Base-by-base conservation (phyloP, 768 basidiomycete genomes). In the Strobilomyces dryophilus region DNA sequence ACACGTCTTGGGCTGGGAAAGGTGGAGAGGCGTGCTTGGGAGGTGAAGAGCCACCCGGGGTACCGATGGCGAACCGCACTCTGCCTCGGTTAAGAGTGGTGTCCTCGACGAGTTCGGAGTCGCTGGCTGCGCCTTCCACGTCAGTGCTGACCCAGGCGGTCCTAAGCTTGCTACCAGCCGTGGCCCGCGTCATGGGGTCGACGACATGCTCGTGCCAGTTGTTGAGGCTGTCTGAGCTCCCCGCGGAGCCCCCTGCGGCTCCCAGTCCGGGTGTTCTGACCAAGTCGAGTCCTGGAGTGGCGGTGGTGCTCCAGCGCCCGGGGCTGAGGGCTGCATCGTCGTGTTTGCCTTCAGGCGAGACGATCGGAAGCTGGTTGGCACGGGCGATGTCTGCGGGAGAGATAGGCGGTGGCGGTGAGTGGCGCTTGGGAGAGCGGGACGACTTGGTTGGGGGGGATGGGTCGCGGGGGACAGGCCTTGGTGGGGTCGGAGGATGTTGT, bases 251-350 rank as follows among this genome's bases (percentile, higher is more conserved):
- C 9, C 45, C 51, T 3, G n/a, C 55, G 31, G 58, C 48, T 0
- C 44, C 73, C 56, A 55, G 52, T 53, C 68, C 51, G 50, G 53
- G 36, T 20, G 52, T 42, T 49, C 51, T 49, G 43, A 56, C 43
- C 17, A 62, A 48, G 39, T 66, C 74, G 42, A 77, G 73, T 1
- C 89, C 89, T 4, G 89, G 88, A 0, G 89, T 89, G 5, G 88
- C 87, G 12, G 79, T 77, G 0, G 84, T 89, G 58, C 86, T 89
- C 89, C 89, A 91, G 39, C 73, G 76, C 3, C 80, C 83, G 26
- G 83, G 81, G 17, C 74, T 81, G 14, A 71, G 67, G 5, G 41
- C 60, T n/a, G 61, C 66, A 43, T 57, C 75, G 64, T 54, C 68
- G 57, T 64, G 66, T 52, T 56, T 64, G 17, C 62, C 67, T 24